Evolutionary conservation across 257 asterid genomes (phyloP).

Genomic region (Penstemon davidsonii): DNA sequence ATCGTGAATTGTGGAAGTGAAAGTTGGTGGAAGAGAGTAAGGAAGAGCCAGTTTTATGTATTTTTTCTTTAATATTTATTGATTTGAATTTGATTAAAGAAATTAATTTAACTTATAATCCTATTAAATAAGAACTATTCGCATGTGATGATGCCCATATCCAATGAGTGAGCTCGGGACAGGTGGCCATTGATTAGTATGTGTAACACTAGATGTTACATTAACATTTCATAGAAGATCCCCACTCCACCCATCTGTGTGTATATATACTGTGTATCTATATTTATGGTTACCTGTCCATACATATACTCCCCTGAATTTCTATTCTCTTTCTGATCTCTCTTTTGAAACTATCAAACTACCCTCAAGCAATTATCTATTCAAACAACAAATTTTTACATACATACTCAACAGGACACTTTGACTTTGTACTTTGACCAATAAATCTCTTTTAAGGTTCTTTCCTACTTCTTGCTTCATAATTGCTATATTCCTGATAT

Average conservation of each 20-base stretch:
- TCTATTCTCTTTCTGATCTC: background rate
- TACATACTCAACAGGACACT: background rate
- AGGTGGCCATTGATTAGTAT: background rate
- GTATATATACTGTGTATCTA: background rate
- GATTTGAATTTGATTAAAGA: too few species aligned
- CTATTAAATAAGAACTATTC: too few species aligned
- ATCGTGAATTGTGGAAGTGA: too few species aligned
- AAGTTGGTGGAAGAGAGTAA: too few species aligned
- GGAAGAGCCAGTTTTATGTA: too few species aligned
- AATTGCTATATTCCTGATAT: background rate
- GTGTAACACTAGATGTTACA: background rate
- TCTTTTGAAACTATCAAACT: background rate
- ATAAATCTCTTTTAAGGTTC: background rate
- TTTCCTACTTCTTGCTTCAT: slow-evolving; percentile 1
- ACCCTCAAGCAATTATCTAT: background rate
- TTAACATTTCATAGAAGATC: background rate
- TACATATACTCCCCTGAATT: background rate
- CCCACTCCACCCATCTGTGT: background rate
- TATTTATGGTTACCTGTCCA: background rate
- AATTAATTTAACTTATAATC: too few species aligned
- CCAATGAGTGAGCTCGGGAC: too few species aligned
- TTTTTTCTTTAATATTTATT: too few species aligned
- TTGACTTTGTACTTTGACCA: slow-evolving; percentile 12
- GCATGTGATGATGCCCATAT: too few species aligned
- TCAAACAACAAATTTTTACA: background rate